Evolutionary conservation across 176 grass and related monocot genomes (phyloP), one percentile per base, ranked within the genome.

Genomic region (Juncus effusus): DNA sequence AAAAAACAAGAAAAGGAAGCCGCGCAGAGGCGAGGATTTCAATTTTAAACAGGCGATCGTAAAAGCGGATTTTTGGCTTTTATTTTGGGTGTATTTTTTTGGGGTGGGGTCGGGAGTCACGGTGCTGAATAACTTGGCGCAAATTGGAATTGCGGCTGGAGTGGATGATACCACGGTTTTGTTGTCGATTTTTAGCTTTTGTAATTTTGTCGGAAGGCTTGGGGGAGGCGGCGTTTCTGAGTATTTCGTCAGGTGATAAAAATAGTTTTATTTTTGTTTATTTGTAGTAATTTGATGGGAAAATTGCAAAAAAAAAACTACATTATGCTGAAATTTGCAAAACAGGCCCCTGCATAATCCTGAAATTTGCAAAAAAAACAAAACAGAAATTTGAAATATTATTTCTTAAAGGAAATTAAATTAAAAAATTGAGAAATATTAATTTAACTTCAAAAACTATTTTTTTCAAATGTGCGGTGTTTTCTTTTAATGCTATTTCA

Each of bases 11-110:
- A 97, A 82, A 63, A 91, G 87, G 75, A 75, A 69, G 38, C 93
- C 93, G 35, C 85, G 59, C 67, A 92, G 93, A 56, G 93, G 93
- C 60, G 88, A 97, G 10, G 93, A 97, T 74, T 97, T 97, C 49
- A 88, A 75, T 65, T 89, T 97, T 58, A 80, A 70, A n/a, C 85
- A 97, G 79, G 93, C 88, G 2, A 14, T 91, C 38, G 64, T 96
- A 9, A 96, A 97, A 72, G 93, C 93, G 14, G 93, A 97, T 67
- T 97, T 97, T 56, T 97, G 93, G 93, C 75, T 97, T 64, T 78
- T 97, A 1, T 97, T 97, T 73, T 56, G 72, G 39, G 78, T 85
- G 54, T 97, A 89, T 56, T 92, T 97, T 65, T 15, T 92, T 41
- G 93, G 88, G 0, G 85, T 97, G 59, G 93, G 88, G 41, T 92